A percentile compares a stretch with the other conserved stretches of the same genome.
phyloP scores from a whole-genome alignment of 257 asterid species.

The Plantago elongata region DNA sequence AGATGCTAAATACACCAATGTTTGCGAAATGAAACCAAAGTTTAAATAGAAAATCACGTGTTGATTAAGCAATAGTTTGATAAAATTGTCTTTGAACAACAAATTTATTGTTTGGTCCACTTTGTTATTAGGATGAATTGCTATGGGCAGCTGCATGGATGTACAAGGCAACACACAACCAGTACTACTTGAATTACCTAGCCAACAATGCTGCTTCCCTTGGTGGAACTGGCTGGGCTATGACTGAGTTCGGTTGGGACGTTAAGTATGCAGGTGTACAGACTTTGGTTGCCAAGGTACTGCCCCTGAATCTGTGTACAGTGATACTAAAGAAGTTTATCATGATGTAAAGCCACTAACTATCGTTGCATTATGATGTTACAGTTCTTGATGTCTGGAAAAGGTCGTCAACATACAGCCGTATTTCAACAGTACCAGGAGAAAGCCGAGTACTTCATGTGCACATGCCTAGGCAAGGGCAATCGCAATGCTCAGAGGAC shows the following conservation, averaged over 20 bases:
- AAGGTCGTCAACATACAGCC: slow-evolving; percentile 47
- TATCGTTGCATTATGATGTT: not conserved
- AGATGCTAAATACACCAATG: too few species aligned
- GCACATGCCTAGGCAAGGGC: slow-evolving; percentile 88
- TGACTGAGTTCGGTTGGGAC: slow-evolving; percentile 98
- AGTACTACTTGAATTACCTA: slow-evolving; percentile 62
- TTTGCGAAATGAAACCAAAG: too few species aligned
- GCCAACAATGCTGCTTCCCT: slow-evolving; percentile 75
- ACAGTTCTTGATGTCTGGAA: slow-evolving; percentile 87
- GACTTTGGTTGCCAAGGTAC: slow-evolving; percentile 80
- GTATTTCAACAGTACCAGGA: slow-evolving; percentile 61
- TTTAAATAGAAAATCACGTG: too few species aligned
- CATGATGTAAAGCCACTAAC: not conserved
- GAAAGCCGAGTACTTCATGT: slow-evolving; percentile 90
- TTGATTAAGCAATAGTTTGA: too few species aligned
- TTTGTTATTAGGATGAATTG: slow-evolving; percentile 64
- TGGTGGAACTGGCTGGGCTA: slow-evolving; percentile 97
- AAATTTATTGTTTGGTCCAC: not conserved
- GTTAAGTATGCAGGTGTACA: slow-evolving; percentile 97
- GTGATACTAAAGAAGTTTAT: not conserved
- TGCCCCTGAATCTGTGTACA: too few species aligned
- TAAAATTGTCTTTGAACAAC: not conserved
- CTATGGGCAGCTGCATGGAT: slow-evolving; percentile 98
- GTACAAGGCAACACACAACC: slow-evolving; percentile 77
- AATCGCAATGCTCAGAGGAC: slow-evolving; percentile 69